phyloP scores from a whole-genome alignment of 352 stramenopile species.

The Pythium rishiriense region DNA sequence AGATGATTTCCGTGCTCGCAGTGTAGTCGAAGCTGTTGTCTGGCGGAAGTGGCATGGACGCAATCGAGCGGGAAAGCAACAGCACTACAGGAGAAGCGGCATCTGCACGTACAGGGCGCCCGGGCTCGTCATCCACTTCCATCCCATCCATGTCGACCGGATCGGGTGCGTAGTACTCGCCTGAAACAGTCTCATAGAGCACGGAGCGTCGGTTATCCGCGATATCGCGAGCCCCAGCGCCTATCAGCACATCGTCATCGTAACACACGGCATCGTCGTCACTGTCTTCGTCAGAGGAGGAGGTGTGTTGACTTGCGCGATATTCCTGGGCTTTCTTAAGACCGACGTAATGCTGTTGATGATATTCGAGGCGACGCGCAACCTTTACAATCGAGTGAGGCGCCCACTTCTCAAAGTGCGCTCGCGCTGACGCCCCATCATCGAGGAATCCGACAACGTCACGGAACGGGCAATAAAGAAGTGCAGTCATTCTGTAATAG shows the following conservation, averaged over 20 bases:
- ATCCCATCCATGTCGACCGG: neutral
- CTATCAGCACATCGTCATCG: neutral
- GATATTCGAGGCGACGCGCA: slow-evolving; percentile 12
- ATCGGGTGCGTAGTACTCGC: neutral
- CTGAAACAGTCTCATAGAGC: neutral
- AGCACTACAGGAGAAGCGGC: neutral
- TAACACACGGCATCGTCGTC: neutral
- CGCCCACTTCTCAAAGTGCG: neutral
- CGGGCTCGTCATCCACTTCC: neutral
- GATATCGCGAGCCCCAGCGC: neutral
- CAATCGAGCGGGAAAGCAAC: neutral
- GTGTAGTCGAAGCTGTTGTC: neutral
- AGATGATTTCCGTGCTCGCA: neutral
- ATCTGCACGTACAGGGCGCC: too few species aligned
- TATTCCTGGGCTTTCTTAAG: slow-evolving; percentile 15
- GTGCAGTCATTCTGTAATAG: slow-evolving; percentile 15
- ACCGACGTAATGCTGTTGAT: slow-evolving; percentile 25
- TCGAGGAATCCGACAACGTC: slow-evolving; percentile 6
- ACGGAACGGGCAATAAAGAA: slow-evolving; percentile 24
- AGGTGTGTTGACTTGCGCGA: neutral
- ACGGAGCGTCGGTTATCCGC: neutral
- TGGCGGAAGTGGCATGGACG: neutral
- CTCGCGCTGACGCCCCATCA: neutral
- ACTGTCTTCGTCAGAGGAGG: neutral
- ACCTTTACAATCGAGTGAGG: neutral